Percentiles rank a stretch among this genome's conserved stretches.
These are phyloP conservation scores for Wickerhamomyces rabaulensis DNA, from an alignment of 805 yeast genomes.

Conservation along the genomic window DNA sequence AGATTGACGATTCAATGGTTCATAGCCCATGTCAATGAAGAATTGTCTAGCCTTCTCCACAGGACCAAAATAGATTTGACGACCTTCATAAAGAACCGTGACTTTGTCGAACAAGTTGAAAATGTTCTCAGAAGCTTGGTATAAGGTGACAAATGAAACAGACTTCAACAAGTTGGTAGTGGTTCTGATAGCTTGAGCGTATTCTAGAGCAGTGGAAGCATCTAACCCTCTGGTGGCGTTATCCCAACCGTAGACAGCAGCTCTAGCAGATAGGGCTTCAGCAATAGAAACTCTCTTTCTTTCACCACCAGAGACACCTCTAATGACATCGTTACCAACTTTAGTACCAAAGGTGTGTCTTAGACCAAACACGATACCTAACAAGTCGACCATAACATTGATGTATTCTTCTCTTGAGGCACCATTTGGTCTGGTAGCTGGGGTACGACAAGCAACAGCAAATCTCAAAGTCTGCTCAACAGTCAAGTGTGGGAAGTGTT, in stretches of 20 bases:
- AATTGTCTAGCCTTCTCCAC: constrained; percentile 45
- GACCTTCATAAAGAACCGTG: constrained; percentile 50
- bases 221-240: constrained; percentile 84
- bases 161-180: constrained; percentile 50
- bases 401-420: constrained; percentile 43
- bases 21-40: constrained; percentile 59
- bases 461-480: constrained; percentile 68
- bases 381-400: constrained; percentile 37
- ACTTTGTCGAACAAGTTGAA: constrained; percentile 61
- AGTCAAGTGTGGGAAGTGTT: constrained; percentile 70
- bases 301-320: constrained; percentile 84
- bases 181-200: constrained; percentile 57
- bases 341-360: constrained; percentile 54
- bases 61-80: constrained; percentile 61
- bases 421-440: constrained; percentile 45
- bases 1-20: constrained; percentile 51
- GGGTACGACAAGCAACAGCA: constrained; percentile 66
- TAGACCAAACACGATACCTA: constrained; percentile 51
- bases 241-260: constrained; percentile 65
- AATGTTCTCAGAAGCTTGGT: constrained; percentile 63
- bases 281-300: constrained; percentile 79
- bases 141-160: constrained; percentile 60
- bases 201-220: constrained; percentile 77
- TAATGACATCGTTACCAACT: constrained; percentile 53
- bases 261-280: constrained; percentile 64